phyloP scores from a whole-genome alignment of 1,284 basidiomycete genomes.

The Papiliotrema fonsecae region DNA sequence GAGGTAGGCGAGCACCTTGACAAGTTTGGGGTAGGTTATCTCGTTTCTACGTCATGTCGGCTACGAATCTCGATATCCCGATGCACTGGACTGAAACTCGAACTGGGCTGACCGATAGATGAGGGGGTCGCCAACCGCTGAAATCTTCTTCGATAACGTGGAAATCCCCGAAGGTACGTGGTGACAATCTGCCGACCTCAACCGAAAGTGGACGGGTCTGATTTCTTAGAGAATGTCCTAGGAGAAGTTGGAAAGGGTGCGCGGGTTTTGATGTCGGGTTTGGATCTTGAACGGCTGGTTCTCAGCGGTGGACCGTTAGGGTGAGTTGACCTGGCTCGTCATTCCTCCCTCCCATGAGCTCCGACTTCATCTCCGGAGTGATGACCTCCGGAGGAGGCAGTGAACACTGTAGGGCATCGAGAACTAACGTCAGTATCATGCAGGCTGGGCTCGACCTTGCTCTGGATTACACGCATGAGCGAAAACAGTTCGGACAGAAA shows the following conservation, averaged over 20 bases:
- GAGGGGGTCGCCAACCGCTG: constrained; percentile 91
- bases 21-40: constrained; percentile 80
- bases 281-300: constrained; percentile 88
- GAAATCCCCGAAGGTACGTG: constrained; percentile 70
- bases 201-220: not conserved
- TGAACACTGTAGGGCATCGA: too few relatives aligned
- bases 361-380: too few relatives aligned
- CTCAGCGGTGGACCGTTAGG: constrained; percentile 76
- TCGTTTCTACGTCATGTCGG: too few relatives aligned
- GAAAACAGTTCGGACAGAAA: constrained; percentile 81
- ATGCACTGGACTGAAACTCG: not conserved
- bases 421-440: constrained; percentile 66
- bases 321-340: constrained; percentile 22
- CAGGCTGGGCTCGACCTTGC: constrained; percentile 89
- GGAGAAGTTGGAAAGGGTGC: constrained; percentile 75
- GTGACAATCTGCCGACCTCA: not conserved
- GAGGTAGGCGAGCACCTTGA: constrained; percentile 85
- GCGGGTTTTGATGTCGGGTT: constrained; percentile 85
- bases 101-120: constrained; percentile 51
- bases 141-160: constrained; percentile 88
- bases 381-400: too few relatives aligned
- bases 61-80: too few relatives aligned
- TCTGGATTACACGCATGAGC: constrained; percentile 81
- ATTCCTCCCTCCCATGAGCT: too few relatives aligned
- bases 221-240: constrained; percentile 82